Evolutionary conservation across 495 filamentous ascomycete genomes (phyloP).

Genomic region (Penicillium manginii): DNA sequence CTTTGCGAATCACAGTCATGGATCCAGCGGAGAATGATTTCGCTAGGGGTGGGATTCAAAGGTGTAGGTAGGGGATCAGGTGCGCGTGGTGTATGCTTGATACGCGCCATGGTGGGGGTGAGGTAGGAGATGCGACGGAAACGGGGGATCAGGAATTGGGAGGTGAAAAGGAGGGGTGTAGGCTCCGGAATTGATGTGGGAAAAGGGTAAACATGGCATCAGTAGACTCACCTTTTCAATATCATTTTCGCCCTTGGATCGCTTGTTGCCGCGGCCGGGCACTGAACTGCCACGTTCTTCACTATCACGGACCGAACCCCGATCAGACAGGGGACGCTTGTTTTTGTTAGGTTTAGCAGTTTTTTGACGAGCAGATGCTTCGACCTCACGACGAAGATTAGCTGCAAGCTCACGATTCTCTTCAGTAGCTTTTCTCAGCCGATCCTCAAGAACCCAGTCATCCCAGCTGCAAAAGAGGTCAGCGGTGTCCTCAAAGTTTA

Average conservation of each 20-base stretch:
- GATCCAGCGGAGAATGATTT: too few relatives aligned
- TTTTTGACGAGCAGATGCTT: constrained; percentile 43
- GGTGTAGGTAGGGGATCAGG: background rate
- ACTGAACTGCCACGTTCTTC: constrained; percentile 79
- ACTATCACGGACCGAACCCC: constrained; percentile 80
- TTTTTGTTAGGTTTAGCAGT: constrained; percentile 55
- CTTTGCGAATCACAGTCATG: background rate
- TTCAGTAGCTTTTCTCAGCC: constrained; percentile 89
- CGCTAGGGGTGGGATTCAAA: too few relatives aligned
- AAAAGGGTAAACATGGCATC: background rate
- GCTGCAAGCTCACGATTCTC: constrained; percentile 86
- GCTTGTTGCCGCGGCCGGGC: constrained; percentile 67
- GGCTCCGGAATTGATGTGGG: background rate
- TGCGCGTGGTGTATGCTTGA: background rate
- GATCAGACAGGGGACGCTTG: constrained; percentile 70
- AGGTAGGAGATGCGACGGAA: background rate
- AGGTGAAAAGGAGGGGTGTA: background rate
- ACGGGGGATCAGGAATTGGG: background rate
- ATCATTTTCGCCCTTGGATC: constrained; percentile 73
- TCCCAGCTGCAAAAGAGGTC: constrained; percentile 70
- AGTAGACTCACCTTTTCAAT: constrained; percentile 75
- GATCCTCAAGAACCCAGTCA: constrained; percentile 96
- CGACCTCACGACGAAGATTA: constrained; percentile 48
- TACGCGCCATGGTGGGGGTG: background rate
- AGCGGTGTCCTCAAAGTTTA: constrained; percentile 19